Percentiles rank a stretch among this genome's conserved stretches.
Evolutionary conservation across 1,139 yeast genomes (phyloP).

Genomic region (Wickerhamomyces sp.): DNA sequence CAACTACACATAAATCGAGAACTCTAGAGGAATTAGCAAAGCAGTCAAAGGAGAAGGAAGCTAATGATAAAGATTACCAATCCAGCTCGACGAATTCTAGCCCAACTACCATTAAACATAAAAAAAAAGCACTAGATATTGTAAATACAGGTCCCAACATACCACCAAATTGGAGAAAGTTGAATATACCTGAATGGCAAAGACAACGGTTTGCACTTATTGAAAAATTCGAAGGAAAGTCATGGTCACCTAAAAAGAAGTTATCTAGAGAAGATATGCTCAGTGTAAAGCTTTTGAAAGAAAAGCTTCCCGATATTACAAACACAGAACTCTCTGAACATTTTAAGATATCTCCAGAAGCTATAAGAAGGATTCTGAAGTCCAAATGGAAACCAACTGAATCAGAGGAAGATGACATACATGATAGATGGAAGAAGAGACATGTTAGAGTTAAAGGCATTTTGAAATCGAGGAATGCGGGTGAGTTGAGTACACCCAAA

Average conservation of each 20-base stretch:
- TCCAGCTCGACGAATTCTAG: not conserved
- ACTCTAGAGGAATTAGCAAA: slow-evolving; percentile 11
- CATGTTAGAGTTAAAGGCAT: slow-evolving; percentile 30
- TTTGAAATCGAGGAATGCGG: slow-evolving; percentile 7
- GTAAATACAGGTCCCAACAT: slow-evolving; percentile 18
- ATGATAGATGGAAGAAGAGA: slow-evolving; percentile 47
- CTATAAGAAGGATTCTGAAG: slow-evolving; percentile 71
- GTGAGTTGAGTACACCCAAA: slow-evolving; percentile 2
- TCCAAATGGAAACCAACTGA: slow-evolving; percentile 71
- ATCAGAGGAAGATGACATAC: slow-evolving; percentile 43
- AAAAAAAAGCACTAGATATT: slow-evolving; percentile 13
- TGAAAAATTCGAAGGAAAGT: slow-evolving; percentile 51
- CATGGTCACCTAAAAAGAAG: slow-evolving; percentile 66
- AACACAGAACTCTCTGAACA: slow-evolving; percentile 58
- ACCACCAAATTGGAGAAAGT: slow-evolving; percentile 21
- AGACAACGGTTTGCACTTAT: slow-evolving; percentile 58
- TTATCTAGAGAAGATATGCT: slow-evolving; percentile 69
- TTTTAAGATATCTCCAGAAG: slow-evolving; percentile 77
- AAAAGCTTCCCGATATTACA: slow-evolving; percentile 53
- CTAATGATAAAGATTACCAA: not conserved
- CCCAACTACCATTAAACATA: not conserved
- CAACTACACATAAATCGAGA: slow-evolving; percentile 7
- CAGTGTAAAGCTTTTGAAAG: slow-evolving; percentile 54
- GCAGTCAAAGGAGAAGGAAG: slow-evolving; percentile 1
- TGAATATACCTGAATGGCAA: slow-evolving; percentile 54